phyloP scores from a whole-genome alignment of 768 basidiomycete species.

The Calocybe gangraenosa region DNA sequence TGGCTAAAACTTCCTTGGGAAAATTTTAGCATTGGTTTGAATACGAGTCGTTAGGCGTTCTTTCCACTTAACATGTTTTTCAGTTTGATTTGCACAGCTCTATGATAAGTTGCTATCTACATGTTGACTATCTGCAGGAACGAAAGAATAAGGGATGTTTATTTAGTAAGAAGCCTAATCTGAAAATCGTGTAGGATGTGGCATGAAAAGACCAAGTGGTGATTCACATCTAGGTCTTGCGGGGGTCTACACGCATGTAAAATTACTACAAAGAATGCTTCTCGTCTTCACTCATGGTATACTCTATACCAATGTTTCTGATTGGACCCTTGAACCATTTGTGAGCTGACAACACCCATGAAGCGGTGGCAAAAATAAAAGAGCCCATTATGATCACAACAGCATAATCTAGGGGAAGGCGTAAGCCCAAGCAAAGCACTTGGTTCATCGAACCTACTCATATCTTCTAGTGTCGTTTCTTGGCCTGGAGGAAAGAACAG shows the following conservation, averaged over 20 bases:
- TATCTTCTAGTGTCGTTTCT: conserved; percentile 34
- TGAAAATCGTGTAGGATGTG: too few species aligned
- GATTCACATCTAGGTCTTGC: too few species aligned
- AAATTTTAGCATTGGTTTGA: conserved; percentile 26
- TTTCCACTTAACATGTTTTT: neutral
- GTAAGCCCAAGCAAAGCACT: neutral
- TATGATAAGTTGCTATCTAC: too few species aligned
- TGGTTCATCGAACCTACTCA: conserved; percentile 45
- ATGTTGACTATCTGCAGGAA: too few species aligned
- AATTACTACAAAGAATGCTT: too few species aligned
- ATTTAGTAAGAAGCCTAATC: too few species aligned
- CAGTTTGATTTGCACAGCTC: too few species aligned
- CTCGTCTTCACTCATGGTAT: neutral
- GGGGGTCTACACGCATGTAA: too few species aligned
- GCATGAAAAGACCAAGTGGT: too few species aligned
- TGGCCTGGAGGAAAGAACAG: conserved; percentile 45
- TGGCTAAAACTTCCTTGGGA: conserved; percentile 77
- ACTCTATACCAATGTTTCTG: neutral
- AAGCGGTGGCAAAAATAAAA: conserved; percentile 58
- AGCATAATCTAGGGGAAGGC: conserved; percentile 50
- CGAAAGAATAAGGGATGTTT: too few species aligned
- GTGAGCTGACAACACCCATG: conserved; percentile 63
- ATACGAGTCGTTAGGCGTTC: conserved; percentile 24
- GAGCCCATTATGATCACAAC: conserved; percentile 63
- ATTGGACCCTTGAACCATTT: conserved; percentile 53